Conservation (phyloP, 2,329 filamentous ascomycete species). For the Chaetomiaceae sp. region DNA sequence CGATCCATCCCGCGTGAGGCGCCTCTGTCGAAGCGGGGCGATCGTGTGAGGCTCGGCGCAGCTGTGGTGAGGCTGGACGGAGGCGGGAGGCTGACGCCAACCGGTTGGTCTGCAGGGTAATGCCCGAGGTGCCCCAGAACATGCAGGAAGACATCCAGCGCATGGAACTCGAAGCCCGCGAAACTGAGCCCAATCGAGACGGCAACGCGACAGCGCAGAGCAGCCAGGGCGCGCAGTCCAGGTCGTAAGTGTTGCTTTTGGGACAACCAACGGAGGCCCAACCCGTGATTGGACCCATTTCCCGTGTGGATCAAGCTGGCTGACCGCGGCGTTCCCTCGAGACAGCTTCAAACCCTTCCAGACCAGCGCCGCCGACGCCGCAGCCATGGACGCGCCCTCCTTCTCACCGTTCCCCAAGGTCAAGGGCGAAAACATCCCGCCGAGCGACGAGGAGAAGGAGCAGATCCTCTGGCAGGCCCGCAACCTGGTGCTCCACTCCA, state of each 20-base stretch:
- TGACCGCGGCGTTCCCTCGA: constrained; percentile 14
- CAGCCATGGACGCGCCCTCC: constrained; percentile 58
- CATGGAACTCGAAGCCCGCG: constrained; percentile 73
- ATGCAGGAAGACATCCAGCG: constrained; percentile 93
- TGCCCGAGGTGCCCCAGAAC: constrained; percentile 91
- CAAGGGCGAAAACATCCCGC: constrained; percentile 80
- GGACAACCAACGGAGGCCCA: neutral
- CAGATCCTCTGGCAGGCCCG: constrained; percentile 80
- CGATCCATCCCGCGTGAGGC: constrained; percentile 10
- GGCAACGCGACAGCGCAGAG: constrained; percentile 13
- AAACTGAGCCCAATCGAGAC: constrained; percentile 35
- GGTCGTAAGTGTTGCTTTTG: constrained; percentile 18
- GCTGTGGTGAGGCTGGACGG: constrained; percentile 10
- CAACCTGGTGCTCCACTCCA: constrained; percentile 78
- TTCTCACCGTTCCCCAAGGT: constrained; percentile 92
- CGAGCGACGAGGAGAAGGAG: constrained; percentile 91
- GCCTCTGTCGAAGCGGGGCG: constrained; percentile 6
- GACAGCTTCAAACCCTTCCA: constrained; percentile 39
- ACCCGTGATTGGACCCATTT: constrained; percentile 11
- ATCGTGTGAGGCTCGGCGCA: constrained; percentile 14
- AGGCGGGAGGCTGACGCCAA: constrained; percentile 29
- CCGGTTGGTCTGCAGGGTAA: constrained; percentile 58
- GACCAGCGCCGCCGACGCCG: constrained; percentile 30
- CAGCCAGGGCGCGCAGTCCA: constrained; percentile 19
- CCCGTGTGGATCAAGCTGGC: constrained; percentile 12